Evolutionary conservation across 441 rosid genomes (phyloP), one percentile per base, ranked within the genome.

Genomic region (Biscutella laevigata): DNA sequence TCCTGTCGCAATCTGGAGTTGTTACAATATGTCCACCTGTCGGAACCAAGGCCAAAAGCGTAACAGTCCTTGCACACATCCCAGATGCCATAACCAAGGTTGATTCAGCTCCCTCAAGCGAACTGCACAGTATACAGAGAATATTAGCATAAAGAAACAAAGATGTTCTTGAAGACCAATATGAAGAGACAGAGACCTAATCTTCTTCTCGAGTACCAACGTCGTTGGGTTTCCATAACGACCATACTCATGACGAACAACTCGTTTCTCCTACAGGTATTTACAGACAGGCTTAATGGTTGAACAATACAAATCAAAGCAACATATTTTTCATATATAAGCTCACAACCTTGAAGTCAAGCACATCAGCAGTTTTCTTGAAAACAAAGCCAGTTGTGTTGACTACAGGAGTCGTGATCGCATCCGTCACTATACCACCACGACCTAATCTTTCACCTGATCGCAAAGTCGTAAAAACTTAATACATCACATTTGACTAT

Each of bases 321-420:
- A 35, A 2, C 11, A 38, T n/a, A n/a, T n/a, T n/a, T n/a, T n/a
- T n/a, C n/a, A n/a, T n/a, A n/a, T n/a, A n/a, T n/a, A n/a, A n/a
- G n/a, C n/a, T n/a, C n/a, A n/a, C n/a, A n/a, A 85, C 97, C 95
- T 86, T 86, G 74, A 74, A 89, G 70, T 84, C 94, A 64, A 89
- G 72, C 7, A 89, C 82, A 55, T 89, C 88, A 12, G 76, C 69
- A 67, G 92, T 75, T 34, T 82, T 77, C 80, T 82, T 82, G 68
- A 41, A 41, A 9, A 41, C 10, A 10, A 10, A 41, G 9, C 27
- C 11, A 4, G 94, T 68, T 43, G 97, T 82, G 59, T 84, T 84
- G 59, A 84, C 84, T 37, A 84, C 76, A 1, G 94, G 97, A 9
- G 89, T 89, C 9, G 95, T 82, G 51, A 89, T 84, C 59, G 89